A percentile compares a stretch with the other conserved stretches of the same genome.
These are phyloP conservation scores for Cyclaneusma minus DNA, from an alignment of 2,329 filamentous ascomycete species.

Conservation along the genomic window DNA sequence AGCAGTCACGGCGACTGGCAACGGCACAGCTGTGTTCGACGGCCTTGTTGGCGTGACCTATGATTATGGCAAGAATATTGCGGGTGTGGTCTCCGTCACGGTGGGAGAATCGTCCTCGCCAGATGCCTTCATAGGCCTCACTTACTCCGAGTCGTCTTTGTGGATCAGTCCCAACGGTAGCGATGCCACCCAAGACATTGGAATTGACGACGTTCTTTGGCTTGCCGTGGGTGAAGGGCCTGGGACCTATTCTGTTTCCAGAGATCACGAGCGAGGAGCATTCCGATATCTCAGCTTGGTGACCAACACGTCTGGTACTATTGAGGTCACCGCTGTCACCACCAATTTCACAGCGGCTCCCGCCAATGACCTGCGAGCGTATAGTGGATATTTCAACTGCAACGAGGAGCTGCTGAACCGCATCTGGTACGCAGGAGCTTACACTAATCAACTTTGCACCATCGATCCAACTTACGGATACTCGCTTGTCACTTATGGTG, in stretches of 20 bases:
- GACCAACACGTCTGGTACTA: slow-evolving; percentile 24
- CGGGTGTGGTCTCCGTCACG: slow-evolving; percentile 20
- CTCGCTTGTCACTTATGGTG: slow-evolving; percentile 5
- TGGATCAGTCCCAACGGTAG: slow-evolving; percentile 30
- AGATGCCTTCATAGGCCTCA: slow-evolving; percentile 21
- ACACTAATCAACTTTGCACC: slow-evolving; percentile 16
- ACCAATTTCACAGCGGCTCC: slow-evolving; percentile 20
- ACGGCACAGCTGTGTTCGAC: slow-evolving; percentile 6
- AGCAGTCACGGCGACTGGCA: slow-evolving; percentile 4
- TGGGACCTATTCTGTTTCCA: slow-evolving; percentile 24
- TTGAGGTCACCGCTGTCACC: slow-evolving; percentile 20
- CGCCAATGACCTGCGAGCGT: slow-evolving; percentile 17
- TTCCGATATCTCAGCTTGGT: slow-evolving; percentile 30
- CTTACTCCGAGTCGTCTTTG: slow-evolving; percentile 23
- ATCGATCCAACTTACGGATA: slow-evolving; percentile 12
- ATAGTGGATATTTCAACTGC: slow-evolving; percentile 14
- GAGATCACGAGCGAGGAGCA: slow-evolving; percentile 25
- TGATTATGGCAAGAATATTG: slow-evolving; percentile 24
- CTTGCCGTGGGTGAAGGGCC: slow-evolving; percentile 20
- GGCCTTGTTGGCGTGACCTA: no score
- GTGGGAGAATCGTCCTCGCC: slow-evolving; percentile 12
- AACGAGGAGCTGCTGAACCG: slow-evolving; percentile 20
- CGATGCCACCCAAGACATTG: slow-evolving; percentile 25
- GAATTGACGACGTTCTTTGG: slow-evolving; percentile 31
- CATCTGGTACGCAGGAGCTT: slow-evolving; percentile 22